A percentile compares a stretch with the other conserved stretches of the same genome.
Conservation (phyloP, 164 flowering plant genomes). For the Chloranthus sessilifolius region DNA sequence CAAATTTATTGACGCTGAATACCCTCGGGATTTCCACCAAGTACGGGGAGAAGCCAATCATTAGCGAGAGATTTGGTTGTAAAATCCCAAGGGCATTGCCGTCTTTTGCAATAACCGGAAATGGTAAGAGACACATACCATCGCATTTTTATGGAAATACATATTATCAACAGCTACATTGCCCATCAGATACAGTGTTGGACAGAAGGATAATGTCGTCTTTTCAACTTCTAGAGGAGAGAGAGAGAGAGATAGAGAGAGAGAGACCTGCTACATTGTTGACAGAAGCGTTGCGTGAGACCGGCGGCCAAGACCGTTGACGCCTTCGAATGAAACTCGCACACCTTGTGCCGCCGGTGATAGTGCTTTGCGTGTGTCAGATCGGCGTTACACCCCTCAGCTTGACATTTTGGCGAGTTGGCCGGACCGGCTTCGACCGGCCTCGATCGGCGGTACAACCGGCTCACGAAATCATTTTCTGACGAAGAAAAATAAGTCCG, state of each 20-base stretch:
- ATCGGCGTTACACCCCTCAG: slow-evolving; percentile 81
- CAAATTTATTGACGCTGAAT: too few relatives aligned
- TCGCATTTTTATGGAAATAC: too few relatives aligned
- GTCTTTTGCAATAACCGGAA: slow-evolving; percentile 13
- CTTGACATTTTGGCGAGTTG: slow-evolving; percentile 71
- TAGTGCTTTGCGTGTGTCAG: slow-evolving; percentile 80
- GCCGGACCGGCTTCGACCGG: slow-evolving; percentile 29
- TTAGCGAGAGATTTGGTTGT: too few relatives aligned
- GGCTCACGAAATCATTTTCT: slow-evolving; percentile 68
- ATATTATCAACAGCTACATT: background rate
- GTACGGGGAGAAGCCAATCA: slow-evolving; percentile 36
- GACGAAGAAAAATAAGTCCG: slow-evolving; percentile 73
- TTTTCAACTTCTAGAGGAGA: slow-evolving; percentile 2
- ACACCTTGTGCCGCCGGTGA: slow-evolving; percentile 92
- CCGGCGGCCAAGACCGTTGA: slow-evolving; percentile 73
- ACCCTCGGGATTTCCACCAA: slow-evolving; percentile 50
- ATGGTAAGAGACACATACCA: too few relatives aligned
- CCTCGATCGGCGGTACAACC: slow-evolving; percentile 65
- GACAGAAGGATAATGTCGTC: slow-evolving; percentile 20
- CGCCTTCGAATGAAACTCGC: slow-evolving; percentile 95
- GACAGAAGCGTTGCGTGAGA: slow-evolving; percentile 92
- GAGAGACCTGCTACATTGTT: slow-evolving; percentile 91
- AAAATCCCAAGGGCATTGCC: slow-evolving; percentile 19
- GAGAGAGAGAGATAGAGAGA: background rate
- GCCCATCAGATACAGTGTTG: background rate